phyloP scores from a whole-genome alignment of 306 rosid species.

The Rosa persica region DNA sequence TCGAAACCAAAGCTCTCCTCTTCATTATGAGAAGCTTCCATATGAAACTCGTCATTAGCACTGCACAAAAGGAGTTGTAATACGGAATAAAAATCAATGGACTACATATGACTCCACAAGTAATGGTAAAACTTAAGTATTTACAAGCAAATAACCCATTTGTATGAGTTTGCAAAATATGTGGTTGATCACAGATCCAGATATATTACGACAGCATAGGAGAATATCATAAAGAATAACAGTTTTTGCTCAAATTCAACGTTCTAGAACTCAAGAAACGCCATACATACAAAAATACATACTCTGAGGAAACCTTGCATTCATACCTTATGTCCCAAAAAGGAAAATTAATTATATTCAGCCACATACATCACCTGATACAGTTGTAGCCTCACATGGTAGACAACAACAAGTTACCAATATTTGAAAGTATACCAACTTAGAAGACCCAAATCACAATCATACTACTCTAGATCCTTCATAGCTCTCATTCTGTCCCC shows the following conservation, averaged over 20 bases:
- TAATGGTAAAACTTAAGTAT: background rate
- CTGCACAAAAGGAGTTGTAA: conserved; percentile 46
- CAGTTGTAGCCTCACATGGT: background rate
- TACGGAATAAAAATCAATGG: background rate
- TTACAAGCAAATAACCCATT: background rate
- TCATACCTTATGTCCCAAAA: too few relatives aligned
- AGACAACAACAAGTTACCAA: background rate
- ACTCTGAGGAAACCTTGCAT: too few relatives aligned
- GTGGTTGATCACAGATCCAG: background rate
- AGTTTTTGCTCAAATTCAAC: background rate
- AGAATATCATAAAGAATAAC: background rate
- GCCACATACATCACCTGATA: background rate
- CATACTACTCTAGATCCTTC: background rate
- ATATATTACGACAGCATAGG: background rate
- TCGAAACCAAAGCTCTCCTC: conserved; percentile 45
- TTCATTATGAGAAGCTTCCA: conserved; percentile 40
- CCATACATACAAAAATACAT: background rate
- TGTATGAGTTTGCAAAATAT: background rate
- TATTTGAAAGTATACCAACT: background rate
- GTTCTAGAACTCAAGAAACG: background rate
- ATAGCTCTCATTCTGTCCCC: background rate
- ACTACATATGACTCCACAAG: background rate
- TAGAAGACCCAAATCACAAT: background rate
- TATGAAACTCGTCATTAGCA: conserved; percentile 32
- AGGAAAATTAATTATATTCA: background rate